Evolutionary conservation across 2,329 filamentous ascomycete species (phyloP).

Genomic region (Pyrenophora teres): DNA sequence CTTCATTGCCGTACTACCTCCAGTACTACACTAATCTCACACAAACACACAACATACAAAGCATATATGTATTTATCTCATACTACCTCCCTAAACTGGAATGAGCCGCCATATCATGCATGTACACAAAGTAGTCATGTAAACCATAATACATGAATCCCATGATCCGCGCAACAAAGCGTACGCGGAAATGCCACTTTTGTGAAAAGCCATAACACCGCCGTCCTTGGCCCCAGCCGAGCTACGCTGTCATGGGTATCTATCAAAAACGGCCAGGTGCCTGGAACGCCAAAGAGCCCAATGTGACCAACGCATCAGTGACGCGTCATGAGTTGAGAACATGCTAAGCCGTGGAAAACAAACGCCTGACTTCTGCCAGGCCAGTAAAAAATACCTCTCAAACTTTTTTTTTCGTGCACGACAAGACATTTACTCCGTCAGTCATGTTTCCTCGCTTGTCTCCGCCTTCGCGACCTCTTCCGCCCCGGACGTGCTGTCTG

Average conservation of each 20-base stretch:
- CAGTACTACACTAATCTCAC: no score
- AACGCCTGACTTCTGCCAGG: background rate
- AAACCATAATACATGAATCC: conserved; percentile 4
- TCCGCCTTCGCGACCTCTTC: conserved; percentile 16
- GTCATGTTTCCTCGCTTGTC: background rate
- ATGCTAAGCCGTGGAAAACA: background rate
- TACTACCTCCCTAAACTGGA: no score
- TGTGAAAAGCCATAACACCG: background rate
- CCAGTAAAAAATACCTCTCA: no score
- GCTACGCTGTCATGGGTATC: conserved; percentile 15
- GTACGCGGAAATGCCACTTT: conserved; percentile 7
- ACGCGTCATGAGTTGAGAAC: background rate
- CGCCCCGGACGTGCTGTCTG: conserved; percentile 13
- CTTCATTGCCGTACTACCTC: no score
- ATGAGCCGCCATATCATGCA: background rate
- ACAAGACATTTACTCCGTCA: conserved; percentile 11
- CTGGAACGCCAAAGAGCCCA: background rate
- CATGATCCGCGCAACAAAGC: conserved; percentile 1
- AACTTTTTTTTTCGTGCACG: no score
- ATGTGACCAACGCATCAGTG: background rate
- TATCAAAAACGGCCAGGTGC: background rate
- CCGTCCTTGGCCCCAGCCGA: conserved; percentile 6
- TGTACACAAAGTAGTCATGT: background rate
- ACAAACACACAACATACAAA: background rate
- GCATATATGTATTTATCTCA: background rate